Evolutionary conservation across 129 eudicot species (phyloP).

Genomic region (Silybum marianum): DNA sequence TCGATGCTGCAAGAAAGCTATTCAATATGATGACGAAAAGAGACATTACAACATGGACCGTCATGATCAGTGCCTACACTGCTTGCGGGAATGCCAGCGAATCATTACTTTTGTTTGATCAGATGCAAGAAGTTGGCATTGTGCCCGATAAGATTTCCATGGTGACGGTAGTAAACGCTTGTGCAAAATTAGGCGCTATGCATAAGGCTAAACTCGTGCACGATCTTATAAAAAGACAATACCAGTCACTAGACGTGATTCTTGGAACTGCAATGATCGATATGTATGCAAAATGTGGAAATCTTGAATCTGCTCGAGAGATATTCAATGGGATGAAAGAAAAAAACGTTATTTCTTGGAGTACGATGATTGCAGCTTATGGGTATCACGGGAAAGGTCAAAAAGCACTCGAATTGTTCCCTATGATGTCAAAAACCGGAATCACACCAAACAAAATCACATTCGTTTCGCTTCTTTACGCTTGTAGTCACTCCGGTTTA

Average conservation of each 20-base stretch:
- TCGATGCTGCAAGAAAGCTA: conserved; percentile 53
- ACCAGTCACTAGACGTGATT: conserved; percentile 41
- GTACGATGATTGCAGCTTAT: conserved; percentile 70
- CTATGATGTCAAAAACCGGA: conserved; percentile 39
- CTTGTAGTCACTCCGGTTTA: conserved; percentile 73
- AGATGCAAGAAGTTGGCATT: conserved; percentile 48
- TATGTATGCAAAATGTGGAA: conserved; percentile 73
- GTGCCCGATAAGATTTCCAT: conserved; percentile 57
- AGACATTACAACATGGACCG: conserved; percentile 73
- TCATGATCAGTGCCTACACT: conserved; percentile 61
- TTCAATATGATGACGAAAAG: conserved; percentile 55
- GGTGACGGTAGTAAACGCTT: conserved; percentile 61
- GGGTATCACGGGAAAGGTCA: conserved; percentile 65
- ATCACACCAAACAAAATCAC: conserved; percentile 53
- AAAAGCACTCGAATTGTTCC: conserved; percentile 64
- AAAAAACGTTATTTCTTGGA: conserved; percentile 65
- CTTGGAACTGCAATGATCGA: conserved; percentile 66
- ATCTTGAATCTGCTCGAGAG: conserved; percentile 51
- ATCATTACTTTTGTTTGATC: conserved; percentile 60
- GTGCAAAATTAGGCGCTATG: conserved; percentile 67
- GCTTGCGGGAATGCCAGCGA: conserved; percentile 55
- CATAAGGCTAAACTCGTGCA: conserved; percentile 50
- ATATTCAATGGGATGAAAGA: conserved; percentile 55
- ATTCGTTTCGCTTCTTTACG: conserved; percentile 51
- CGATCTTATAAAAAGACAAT: conserved; percentile 34